Conservation (phyloP, 768 basidiomycete species). For the Coprinopsis strossmayeri region DNA sequence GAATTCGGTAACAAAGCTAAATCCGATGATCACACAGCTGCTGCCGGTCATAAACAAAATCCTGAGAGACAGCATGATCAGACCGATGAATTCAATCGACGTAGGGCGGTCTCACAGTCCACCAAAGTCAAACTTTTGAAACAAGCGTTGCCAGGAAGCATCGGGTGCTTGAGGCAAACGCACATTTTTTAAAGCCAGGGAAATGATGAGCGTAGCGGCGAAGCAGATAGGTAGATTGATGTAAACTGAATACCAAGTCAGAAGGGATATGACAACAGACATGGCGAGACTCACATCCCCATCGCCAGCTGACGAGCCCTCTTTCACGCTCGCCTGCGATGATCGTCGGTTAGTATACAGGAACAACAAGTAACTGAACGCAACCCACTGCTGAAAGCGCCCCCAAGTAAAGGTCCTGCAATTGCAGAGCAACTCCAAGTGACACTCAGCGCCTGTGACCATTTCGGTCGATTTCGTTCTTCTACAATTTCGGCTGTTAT, state of each 20-base stretch:
- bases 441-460: slow-evolving; percentile 79
- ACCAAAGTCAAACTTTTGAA: slow-evolving; percentile 62
- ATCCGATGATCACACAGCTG: slow-evolving; percentile 68
- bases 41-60: slow-evolving; percentile 71
- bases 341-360: slow-evolving; percentile 3
- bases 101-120: slow-evolving; percentile 60
- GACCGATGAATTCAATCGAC: background rate
- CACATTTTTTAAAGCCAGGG: slow-evolving; percentile 54
- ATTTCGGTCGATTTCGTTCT: slow-evolving; percentile 62
- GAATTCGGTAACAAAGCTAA: slow-evolving; percentile 62
- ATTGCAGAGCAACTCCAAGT: slow-evolving; percentile 86
- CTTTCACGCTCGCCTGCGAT: slow-evolving; percentile 26
- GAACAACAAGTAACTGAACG: background rate
- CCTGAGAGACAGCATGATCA: slow-evolving; percentile 28
- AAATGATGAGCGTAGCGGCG: slow-evolving; percentile 50
- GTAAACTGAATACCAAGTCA: slow-evolving; percentile 47
- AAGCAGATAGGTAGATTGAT: slow-evolving; percentile 76
- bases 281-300: slow-evolving; percentile 61
- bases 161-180: slow-evolving; percentile 36
- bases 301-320: slow-evolving; percentile 62
- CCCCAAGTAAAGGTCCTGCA: slow-evolving; percentile 79
- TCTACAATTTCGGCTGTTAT: slow-evolving; percentile 82
- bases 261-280: slow-evolving; percentile 11
- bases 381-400: slow-evolving; percentile 66
- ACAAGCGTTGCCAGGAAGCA: slow-evolving; percentile 52